A percentile compares a stretch with the other conserved stretches of the same genome.
These are phyloP conservation scores for Aspergillus sp. DNA, from an alignment of 2,329 filamentous ascomycete species.

Conservation along the genomic window DNA sequence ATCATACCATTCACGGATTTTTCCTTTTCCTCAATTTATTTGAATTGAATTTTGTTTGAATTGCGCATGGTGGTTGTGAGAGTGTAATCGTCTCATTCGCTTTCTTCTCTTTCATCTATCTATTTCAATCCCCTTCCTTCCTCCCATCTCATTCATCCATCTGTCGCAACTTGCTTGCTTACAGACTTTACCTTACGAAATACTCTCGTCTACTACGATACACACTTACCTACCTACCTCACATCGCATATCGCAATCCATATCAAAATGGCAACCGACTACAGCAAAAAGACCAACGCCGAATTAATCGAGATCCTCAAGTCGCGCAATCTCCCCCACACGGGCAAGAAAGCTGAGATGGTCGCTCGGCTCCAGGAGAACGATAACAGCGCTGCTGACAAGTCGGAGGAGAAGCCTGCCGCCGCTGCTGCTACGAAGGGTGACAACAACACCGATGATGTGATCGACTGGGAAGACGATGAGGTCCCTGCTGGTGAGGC, in stretches of 20 bases:
- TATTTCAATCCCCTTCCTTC: not conserved
- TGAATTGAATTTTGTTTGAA: too few species aligned
- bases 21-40: too few species aligned
- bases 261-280: constrained; percentile 44
- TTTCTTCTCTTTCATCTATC: too few species aligned
- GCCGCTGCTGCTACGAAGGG: constrained; percentile 27
- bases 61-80: too few species aligned
- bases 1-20: too few species aligned
- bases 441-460: constrained; percentile 39
- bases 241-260: not conserved
- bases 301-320: constrained; percentile 54
- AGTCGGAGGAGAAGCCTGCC: constrained; percentile 20
- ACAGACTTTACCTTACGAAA: too few species aligned
- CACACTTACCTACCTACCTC: not conserved
- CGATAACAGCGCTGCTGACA: constrained; percentile 31
- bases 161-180: too few species aligned
- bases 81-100: too few species aligned
- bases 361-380: constrained; percentile 50
- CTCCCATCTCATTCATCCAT: not conserved
- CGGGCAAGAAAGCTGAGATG: constrained; percentile 54
- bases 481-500: constrained; percentile 33
- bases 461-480: constrained; percentile 51
- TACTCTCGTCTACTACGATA: too few species aligned
- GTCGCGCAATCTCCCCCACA: constrained; percentile 48
- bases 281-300: constrained; percentile 53